Evolutionary conservation across 345 rosid species (phyloP).

Genomic region (Rhizophora apiculata): DNA sequence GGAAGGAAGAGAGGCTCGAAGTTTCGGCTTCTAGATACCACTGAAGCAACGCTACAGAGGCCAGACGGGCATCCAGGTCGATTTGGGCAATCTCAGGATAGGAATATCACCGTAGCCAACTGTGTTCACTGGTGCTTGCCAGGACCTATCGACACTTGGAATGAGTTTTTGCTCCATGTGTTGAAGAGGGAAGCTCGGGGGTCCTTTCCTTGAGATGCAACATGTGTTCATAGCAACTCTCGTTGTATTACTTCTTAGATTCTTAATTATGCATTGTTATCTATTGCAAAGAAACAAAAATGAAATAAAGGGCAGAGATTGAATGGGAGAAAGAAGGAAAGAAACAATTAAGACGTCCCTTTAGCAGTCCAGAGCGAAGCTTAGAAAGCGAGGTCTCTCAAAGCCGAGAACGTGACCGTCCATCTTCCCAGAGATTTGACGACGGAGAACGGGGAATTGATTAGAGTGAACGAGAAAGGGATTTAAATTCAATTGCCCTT

Average conservation of each 20-base stretch:
- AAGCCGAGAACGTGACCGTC: too few species aligned
- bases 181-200: slow-evolving; percentile 35
- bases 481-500: not conserved
- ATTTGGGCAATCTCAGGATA: slow-evolving; percentile 28
- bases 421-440: too few species aligned
- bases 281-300: not conserved
- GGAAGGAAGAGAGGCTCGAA: slow-evolving; percentile 39
- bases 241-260: too few species aligned
- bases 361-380: too few species aligned
- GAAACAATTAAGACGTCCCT: too few species aligned
- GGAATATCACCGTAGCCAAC: slow-evolving; percentile 36
- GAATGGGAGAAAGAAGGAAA: too few species aligned
- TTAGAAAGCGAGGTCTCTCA: too few species aligned
- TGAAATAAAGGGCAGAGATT: too few species aligned
- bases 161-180: slow-evolving; percentile 58
- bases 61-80: slow-evolving; percentile 63
- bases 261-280: not conserved
- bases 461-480: not conserved
- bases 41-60: slow-evolving; percentile 53
- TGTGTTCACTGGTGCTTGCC: slow-evolving; percentile 94
- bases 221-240: not conserved
- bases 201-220: not conserved
- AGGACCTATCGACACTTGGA: slow-evolving; percentile 70
- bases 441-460: too few species aligned
- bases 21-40: slow-evolving; percentile 38